These are phyloP conservation scores for Phytophthora vignae DNA, from an alignment of 352 stramenopile species.

Conservation along the genomic window DNA sequence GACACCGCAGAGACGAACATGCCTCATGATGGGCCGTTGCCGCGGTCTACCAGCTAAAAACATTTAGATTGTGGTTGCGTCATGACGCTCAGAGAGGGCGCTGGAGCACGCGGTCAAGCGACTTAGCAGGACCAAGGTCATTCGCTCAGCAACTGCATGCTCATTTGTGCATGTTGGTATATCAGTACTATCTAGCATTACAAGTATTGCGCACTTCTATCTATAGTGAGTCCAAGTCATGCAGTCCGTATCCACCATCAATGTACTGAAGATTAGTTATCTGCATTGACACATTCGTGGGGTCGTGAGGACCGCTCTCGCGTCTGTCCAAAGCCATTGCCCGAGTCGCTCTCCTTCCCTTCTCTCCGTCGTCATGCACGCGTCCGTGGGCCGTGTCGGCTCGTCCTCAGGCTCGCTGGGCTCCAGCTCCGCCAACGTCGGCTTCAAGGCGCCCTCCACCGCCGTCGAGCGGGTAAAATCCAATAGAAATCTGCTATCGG, in stretches of 20 bases:
- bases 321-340: conserved; percentile 19
- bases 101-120: background rate
- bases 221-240: background rate
- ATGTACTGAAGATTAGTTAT: conserved; percentile 15
- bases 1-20: conserved; percentile 1
- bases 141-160: background rate
- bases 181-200: background rate
- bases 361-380: conserved; percentile 35
- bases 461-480: conserved; percentile 62
- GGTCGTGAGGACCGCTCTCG: conserved; percentile 8
- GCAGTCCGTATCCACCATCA: background rate
- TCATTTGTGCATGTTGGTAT: background rate
- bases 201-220: background rate
- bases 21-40: background rate
- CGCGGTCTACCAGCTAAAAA: background rate
- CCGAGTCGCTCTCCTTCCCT: background rate
- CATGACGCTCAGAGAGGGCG: conserved; percentile 7
- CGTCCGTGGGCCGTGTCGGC: conserved; percentile 39
- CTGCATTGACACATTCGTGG: background rate
- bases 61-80: conserved; percentile 7
- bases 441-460: conserved; percentile 53
- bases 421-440: conserved; percentile 35
- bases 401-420: conserved; percentile 43
- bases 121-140: background rate
- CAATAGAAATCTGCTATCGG: conserved; percentile 10